Conservation (phyloP, 768 basidiomycete species). For the Filobasidium wieringae region DNA sequence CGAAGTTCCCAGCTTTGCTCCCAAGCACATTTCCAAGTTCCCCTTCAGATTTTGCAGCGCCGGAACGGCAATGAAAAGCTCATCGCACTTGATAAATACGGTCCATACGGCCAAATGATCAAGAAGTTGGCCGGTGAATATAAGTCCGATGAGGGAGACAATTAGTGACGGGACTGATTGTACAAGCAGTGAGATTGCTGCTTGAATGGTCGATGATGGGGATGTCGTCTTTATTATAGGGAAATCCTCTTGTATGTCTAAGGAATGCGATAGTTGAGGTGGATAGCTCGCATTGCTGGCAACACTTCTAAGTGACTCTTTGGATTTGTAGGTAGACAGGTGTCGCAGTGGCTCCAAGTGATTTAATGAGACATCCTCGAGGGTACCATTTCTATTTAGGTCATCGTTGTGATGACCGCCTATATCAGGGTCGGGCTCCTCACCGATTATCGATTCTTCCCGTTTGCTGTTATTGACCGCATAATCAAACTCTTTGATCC, state of each 20-base stretch:
- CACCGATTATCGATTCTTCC: neutral
- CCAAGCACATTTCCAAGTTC: slow-evolving; percentile 96
- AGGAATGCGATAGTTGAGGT: neutral
- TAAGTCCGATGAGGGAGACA: slow-evolving; percentile 65
- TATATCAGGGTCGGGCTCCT: neutral
- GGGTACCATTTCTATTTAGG: neutral
- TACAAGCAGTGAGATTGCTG: neutral
- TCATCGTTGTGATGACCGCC: neutral
- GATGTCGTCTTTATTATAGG: neutral
- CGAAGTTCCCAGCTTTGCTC: slow-evolving; percentile 85
- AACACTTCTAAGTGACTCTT: neutral
- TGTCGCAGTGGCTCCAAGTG: no score
- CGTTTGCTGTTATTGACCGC: neutral
- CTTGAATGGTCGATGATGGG: neutral
- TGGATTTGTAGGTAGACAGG: neutral
- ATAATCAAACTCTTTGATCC: neutral
- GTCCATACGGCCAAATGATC: slow-evolving; percentile 83
- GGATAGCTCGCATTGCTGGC: neutral
- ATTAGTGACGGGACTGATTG: slow-evolving; percentile 81
- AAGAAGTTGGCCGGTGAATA: slow-evolving; percentile 83
- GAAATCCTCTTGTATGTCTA: neutral
- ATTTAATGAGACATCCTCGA: no score
- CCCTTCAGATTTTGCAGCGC: slow-evolving; percentile 91
- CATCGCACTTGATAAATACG: slow-evolving; percentile 80
- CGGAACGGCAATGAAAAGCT: slow-evolving; percentile 92